A percentile compares a stretch with the other conserved stretches of the same genome.
These are phyloP conservation scores for Solanum lignicaule DNA, from an alignment of 257 asterid genomes.

Conservation along the genomic window DNA sequence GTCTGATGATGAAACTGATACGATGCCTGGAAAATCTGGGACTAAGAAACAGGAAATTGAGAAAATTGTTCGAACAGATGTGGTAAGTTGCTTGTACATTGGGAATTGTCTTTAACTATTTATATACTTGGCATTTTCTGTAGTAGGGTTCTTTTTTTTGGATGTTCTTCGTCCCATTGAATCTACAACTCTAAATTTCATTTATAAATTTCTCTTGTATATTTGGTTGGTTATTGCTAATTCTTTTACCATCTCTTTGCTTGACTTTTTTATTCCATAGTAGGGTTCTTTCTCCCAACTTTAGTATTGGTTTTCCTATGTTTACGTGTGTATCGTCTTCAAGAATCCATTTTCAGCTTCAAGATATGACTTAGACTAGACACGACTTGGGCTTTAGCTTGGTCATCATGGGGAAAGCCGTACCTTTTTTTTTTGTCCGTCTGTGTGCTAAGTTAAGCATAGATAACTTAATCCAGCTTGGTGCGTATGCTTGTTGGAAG, in stretches of 20 bases:
- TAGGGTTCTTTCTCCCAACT: neutral
- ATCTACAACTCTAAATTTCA: neutral
- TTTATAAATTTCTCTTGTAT: neutral
- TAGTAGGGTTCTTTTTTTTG: neutral
- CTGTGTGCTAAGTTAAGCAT: neutral
- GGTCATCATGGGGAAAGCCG: neutral
- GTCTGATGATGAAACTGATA: constrained; percentile 68
- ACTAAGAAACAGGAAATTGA: constrained; percentile 19
- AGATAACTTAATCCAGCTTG: neutral
- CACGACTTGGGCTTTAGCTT: neutral
- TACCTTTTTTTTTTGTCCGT: neutral
- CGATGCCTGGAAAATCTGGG: constrained; percentile 18
- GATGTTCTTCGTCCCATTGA: neutral
- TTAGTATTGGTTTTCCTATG: neutral
- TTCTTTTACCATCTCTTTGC: neutral
- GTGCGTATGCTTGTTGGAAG: neutral
- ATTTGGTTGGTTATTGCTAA: neutral
- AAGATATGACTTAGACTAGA: neutral
- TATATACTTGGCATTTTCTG: neutral
- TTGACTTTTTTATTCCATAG: neutral
- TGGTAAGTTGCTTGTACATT: constrained; percentile 17
- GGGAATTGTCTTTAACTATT: neutral
- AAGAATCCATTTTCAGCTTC: neutral
- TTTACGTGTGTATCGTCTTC: neutral
- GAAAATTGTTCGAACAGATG: constrained; percentile 25